Percentiles rank a stretch among this genome's conserved stretches.
These are phyloP conservation scores for Podospora pseudoanserina DNA, from an alignment of 495 filamentous ascomycete species.

Conservation along the genomic window DNA sequence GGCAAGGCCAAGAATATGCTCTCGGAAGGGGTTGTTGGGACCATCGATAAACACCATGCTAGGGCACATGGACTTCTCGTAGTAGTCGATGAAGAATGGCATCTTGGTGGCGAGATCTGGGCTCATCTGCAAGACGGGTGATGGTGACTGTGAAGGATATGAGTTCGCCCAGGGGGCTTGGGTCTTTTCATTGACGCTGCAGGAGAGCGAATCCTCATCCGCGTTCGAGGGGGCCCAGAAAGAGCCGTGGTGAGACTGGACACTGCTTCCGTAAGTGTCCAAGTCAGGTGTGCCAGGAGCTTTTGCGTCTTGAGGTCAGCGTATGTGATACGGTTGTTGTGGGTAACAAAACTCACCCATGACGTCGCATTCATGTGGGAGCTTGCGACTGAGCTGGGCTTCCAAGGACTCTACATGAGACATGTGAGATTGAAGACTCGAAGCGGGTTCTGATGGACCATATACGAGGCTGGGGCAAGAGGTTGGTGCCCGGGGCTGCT, in stretches of 20 bases:
- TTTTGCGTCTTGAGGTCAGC: conserved; percentile 14
- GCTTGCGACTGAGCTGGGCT: conserved; percentile 42
- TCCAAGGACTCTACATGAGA: conserved; percentile 42
- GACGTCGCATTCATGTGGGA: conserved; percentile 45
- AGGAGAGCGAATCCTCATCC: conserved; percentile 41
- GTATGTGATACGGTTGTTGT: not conserved
- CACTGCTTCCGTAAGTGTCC: conserved; percentile 46
- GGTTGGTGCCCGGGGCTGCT: conserved; percentile 45
- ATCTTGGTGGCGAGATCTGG: conserved; percentile 54
- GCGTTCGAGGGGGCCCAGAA: conserved; percentile 42
- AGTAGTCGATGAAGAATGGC: conserved; percentile 67
- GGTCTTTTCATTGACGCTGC: conserved; percentile 29
- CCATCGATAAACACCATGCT: conserved; percentile 89
- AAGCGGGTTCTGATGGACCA: conserved; percentile 45
- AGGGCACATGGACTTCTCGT: conserved; percentile 85
- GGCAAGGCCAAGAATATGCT: conserved; percentile 76
- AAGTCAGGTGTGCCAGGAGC: conserved; percentile 43
- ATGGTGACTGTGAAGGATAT: conserved; percentile 27
- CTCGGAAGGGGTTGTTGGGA: conserved; percentile 77
- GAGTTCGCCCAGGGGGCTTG: conserved; percentile 26
- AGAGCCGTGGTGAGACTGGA: conserved; percentile 38
- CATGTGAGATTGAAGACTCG: conserved; percentile 44
- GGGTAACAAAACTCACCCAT: conserved; percentile 37
- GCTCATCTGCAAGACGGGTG: conserved; percentile 39
- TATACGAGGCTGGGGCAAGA: conserved; percentile 52